A percentile compares a stretch with the other conserved stretches of the same genome.
Conservation (phyloP, 306 rosid genomes). For the Sicyos edulis region DNA sequence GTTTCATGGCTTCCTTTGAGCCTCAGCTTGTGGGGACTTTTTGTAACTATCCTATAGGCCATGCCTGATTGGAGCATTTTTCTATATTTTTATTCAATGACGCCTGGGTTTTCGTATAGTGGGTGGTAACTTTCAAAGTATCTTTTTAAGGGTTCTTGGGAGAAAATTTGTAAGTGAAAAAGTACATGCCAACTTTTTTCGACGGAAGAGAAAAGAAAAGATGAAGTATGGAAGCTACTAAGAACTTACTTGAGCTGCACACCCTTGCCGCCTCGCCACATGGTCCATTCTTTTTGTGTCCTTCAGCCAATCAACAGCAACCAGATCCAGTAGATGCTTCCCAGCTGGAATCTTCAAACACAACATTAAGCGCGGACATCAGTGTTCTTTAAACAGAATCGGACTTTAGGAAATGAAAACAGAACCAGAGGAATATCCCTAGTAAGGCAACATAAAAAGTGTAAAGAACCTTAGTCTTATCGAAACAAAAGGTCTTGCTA, state of each 20-base stretch:
- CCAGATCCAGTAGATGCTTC: constrained; percentile 90
- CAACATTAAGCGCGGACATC: constrained; percentile 30
- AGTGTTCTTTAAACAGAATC: constrained; percentile 27
- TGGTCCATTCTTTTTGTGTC: constrained; percentile 97
- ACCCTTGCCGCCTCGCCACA: constrained; percentile 86
- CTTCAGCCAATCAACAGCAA: constrained; percentile 98
- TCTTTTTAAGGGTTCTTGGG: not conserved
- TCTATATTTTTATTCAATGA: too few relatives aligned
- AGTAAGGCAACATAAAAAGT: constrained; percentile 5
- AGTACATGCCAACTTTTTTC: not conserved
- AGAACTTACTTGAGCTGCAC: constrained; percentile 84
- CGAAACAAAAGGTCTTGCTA: constrained; percentile 77
- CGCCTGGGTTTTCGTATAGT: not conserved
- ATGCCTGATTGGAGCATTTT: too few relatives aligned
- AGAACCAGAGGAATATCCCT: not conserved
- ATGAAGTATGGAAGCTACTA: not conserved
- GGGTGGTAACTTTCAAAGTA: not conserved
- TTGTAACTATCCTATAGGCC: too few relatives aligned
- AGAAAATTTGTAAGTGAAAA: not conserved
- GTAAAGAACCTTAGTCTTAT: constrained; percentile 71
- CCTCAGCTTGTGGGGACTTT: not conserved
- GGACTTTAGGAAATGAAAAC: constrained; percentile 12
- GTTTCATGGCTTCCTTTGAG: not conserved
- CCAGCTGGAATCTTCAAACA: constrained; percentile 79
- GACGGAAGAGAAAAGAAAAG: not conserved